phyloP scores from a whole-genome alignment of 2,329 filamentous ascomycete species.

The Colletotrichum brevisporum region DNA sequence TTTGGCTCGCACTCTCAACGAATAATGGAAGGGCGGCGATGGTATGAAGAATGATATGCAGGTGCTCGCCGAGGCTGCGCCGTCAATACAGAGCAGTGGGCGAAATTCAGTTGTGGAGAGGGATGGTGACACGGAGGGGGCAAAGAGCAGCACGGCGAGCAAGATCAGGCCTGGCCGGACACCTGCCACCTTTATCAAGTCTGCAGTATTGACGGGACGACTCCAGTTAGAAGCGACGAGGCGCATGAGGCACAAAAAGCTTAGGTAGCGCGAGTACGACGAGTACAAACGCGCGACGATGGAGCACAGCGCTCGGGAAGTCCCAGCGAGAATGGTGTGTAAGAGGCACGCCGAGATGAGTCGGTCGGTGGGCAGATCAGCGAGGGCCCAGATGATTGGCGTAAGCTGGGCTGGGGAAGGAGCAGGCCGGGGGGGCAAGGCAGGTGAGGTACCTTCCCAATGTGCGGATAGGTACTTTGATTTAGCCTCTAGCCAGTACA shows the following conservation, averaged over 20 bases:
- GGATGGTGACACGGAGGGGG: constrained; percentile 19
- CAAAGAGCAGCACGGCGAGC: not conserved
- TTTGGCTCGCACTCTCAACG: constrained; percentile 9
- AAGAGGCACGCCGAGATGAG: constrained; percentile 28
- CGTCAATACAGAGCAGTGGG: not conserved
- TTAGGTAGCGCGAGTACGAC: no score
- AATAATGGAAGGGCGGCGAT: constrained; percentile 24
- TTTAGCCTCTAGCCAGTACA: no score
- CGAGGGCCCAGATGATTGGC: constrained; percentile 33
- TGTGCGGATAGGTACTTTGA: no score
- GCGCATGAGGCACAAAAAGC: constrained; percentile 12
- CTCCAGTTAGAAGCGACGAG: constrained; percentile 28
- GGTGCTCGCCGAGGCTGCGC: constrained; percentile 15
- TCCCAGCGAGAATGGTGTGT: constrained; percentile 24
- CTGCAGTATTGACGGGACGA: constrained; percentile 19
- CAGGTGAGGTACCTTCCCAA: no score
- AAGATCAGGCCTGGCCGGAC: not conserved
- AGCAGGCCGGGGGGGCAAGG: constrained; percentile 7
- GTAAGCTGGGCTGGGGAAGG: constrained; percentile 30
- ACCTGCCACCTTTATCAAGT: constrained; percentile 30
- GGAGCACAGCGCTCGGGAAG: constrained; percentile 1
- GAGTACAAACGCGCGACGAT: constrained; percentile 9
- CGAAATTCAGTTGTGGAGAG: constrained; percentile 16
- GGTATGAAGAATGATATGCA: constrained; percentile 11
- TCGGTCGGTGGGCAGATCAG: constrained; percentile 32